phyloP scores from a whole-genome alignment of 495 filamentous ascomycete species.

The Neurospora hispaniola region DNA sequence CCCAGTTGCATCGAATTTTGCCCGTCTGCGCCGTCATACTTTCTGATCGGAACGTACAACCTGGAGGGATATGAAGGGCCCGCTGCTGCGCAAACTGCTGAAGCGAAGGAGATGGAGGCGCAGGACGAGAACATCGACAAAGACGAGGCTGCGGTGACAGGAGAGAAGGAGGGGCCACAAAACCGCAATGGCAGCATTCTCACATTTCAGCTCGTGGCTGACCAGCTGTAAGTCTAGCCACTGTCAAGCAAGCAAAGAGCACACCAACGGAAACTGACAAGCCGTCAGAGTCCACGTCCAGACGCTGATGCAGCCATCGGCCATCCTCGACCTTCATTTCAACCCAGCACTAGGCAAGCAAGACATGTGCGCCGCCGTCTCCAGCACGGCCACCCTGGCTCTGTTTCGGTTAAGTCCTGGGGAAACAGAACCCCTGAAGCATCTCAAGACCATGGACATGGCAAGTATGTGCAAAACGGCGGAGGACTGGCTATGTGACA shows the following conservation, averaged over 20 bases:
- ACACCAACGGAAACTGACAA: slow-evolving; percentile 12
- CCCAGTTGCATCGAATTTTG: slow-evolving; percentile 83
- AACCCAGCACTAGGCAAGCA: slow-evolving; percentile 40
- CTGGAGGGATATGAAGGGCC: slow-evolving; percentile 43
- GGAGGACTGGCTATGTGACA: neutral
- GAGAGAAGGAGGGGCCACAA: slow-evolving; percentile 29
- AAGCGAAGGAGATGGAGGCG: slow-evolving; percentile 18
- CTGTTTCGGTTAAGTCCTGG: slow-evolving; percentile 43
- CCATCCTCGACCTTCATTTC: slow-evolving; percentile 82
- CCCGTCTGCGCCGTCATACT: slow-evolving; percentile 49
- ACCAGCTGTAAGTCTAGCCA: slow-evolving; percentile 39
- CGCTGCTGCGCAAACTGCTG: neutral
- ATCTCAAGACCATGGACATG: slow-evolving; percentile 22
- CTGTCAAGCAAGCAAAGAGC: neutral
- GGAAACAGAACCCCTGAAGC: slow-evolving; percentile 18
- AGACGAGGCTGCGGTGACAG: slow-evolving; percentile 1
- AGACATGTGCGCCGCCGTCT: slow-evolving; percentile 54
- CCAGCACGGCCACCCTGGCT: slow-evolving; percentile 57
- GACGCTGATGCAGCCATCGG: slow-evolving; percentile 48
- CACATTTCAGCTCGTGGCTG: slow-evolving; percentile 45
- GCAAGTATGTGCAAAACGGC: slow-evolving; percentile 8
- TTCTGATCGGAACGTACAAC: slow-evolving; percentile 81
- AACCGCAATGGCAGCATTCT: slow-evolving; percentile 62
- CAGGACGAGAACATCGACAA: slow-evolving; percentile 23
- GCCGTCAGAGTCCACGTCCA: slow-evolving; percentile 29